phyloP scores from a whole-genome alignment of 768 basidiomycete genomes.

The Imleria badia region DNA sequence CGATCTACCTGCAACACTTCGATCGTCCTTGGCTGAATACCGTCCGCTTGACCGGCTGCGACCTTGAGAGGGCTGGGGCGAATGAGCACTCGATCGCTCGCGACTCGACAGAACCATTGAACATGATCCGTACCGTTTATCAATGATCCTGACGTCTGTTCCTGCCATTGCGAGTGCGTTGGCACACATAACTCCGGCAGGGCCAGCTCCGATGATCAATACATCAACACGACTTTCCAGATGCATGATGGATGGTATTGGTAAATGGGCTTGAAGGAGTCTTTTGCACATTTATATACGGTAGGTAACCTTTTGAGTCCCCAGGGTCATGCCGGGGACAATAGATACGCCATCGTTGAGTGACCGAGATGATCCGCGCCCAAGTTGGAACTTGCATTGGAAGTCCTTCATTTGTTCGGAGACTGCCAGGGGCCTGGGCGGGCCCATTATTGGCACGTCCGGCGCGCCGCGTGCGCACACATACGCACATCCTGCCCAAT shows the following conservation, averaged over 20 bases:
- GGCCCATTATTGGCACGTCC: no score
- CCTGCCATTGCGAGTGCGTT: constrained; percentile 49
- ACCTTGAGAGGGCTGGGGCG: constrained; percentile 38
- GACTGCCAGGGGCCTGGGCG: no score
- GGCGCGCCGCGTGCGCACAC: no score
- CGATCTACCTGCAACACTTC: constrained; percentile 49
- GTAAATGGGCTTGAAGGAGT: background rate
- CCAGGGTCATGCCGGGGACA: no score
- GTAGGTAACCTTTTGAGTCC: no score
- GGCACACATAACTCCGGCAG: constrained; percentile 65
- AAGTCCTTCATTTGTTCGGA: no score
- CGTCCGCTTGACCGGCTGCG: constrained; percentile 52
- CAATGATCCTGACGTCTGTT: constrained; percentile 45
- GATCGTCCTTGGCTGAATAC: constrained; percentile 54
- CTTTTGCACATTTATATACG: background rate
- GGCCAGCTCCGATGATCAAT: constrained; percentile 49
- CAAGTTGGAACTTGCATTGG: no score
- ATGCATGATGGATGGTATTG: constrained; percentile 13
- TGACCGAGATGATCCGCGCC: no score
- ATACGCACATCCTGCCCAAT: no score
- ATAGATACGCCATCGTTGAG: no score
- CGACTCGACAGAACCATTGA: background rate
- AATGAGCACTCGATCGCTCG: background rate
- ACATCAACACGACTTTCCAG: constrained; percentile 41
- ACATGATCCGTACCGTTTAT: constrained; percentile 38